A percentile compares a stretch with the other conserved stretches of the same genome.
Conservation (phyloP, 352 stramenopile genomes). For the Phytophthora vignae region DNA sequence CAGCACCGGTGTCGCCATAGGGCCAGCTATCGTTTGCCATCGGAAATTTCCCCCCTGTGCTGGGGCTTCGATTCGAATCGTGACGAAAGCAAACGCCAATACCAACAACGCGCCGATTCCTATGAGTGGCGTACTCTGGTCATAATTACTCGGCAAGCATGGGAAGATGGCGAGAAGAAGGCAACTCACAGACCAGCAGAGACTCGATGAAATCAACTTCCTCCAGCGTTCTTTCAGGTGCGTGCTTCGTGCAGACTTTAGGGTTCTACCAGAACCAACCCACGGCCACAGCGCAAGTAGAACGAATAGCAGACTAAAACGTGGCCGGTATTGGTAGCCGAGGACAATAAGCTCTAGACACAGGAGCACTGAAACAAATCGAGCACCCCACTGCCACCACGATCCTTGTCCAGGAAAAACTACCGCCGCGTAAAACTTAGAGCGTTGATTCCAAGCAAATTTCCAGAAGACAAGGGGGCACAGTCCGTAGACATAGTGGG, state of each 20-base stretch:
- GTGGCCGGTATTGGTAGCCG: constrained; percentile 53
- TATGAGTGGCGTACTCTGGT: constrained; percentile 59
- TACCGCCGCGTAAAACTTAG: constrained; percentile 27
- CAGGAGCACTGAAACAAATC: constrained; percentile 32
- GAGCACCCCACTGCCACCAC: constrained; percentile 24
- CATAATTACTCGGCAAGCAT: constrained; percentile 65
- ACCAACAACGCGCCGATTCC: constrained; percentile 45
- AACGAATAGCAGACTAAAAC: constrained; percentile 69
- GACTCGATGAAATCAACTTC: constrained; percentile 20
- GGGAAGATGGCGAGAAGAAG: constrained; percentile 72
- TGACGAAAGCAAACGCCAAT: constrained; percentile 6
- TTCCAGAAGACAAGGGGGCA: constrained; percentile 80
- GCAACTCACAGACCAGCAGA: constrained; percentile 56
- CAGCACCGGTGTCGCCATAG: constrained; percentile 27
- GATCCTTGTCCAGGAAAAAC: not conserved
- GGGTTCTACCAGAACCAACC: constrained; percentile 21
- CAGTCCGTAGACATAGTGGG: constrained; percentile 74
- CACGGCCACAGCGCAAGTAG: constrained; percentile 51
- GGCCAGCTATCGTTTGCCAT: constrained; percentile 17
- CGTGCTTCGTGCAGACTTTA: not conserved
- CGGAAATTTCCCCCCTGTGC: constrained; percentile 7
- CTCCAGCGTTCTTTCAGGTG: constrained; percentile 4
- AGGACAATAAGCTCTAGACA: constrained; percentile 68
- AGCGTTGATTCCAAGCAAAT: constrained; percentile 53
- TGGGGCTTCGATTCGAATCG: constrained; percentile 10